phyloP scores from a whole-genome alignment of 2,329 filamentous ascomycete species.

The Raffaelea deltoideospora region DNA sequence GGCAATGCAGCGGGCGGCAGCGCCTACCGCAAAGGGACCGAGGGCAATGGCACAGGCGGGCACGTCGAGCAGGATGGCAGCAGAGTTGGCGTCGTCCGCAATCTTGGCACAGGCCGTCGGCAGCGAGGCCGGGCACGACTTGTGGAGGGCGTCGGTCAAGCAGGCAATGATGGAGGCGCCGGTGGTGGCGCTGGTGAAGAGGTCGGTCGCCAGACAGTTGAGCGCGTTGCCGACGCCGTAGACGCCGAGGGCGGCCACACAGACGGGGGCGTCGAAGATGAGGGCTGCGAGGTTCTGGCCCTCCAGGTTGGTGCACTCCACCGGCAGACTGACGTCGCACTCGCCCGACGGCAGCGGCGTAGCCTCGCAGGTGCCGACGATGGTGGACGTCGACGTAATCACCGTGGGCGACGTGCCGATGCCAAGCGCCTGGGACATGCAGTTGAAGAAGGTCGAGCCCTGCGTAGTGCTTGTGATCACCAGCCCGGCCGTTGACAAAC shows the following conservation, averaged over 20 bases:
- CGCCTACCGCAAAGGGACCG: conserved; percentile 5
- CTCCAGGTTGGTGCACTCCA: conserved; percentile 2
- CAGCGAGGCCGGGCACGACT: conserved; percentile 5
- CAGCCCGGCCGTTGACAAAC: conserved; percentile 2
- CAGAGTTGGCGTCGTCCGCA: background rate
- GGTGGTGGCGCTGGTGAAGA: background rate
- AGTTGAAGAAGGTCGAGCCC: conserved; percentile 5
- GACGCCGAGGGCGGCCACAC: conserved; percentile 14
- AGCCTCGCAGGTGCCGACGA: background rate
- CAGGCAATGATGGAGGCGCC: conserved; percentile 5
- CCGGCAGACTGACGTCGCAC: background rate
- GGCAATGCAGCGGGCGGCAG: conserved; percentile 3
- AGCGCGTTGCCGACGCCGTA: conserved; percentile 9
- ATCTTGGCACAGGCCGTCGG: conserved; percentile 6
- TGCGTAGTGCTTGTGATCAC: background rate
- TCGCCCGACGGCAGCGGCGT: background rate
- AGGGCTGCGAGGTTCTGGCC: background rate
- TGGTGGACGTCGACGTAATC: background rate
- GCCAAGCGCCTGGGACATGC: conserved; percentile 2
- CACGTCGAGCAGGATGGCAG: background rate
- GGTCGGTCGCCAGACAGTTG: conserved; percentile 2
- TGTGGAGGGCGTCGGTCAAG: conserved; percentile 2
- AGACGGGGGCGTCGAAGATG: conserved; percentile 14
- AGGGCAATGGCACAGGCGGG: conserved; percentile 5
- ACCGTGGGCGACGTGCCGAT: background rate